Evolutionary conservation across 140 eudicot species (phyloP), one percentile per base, ranked within the genome.

Genomic region (Oenanthe javanica): DNA sequence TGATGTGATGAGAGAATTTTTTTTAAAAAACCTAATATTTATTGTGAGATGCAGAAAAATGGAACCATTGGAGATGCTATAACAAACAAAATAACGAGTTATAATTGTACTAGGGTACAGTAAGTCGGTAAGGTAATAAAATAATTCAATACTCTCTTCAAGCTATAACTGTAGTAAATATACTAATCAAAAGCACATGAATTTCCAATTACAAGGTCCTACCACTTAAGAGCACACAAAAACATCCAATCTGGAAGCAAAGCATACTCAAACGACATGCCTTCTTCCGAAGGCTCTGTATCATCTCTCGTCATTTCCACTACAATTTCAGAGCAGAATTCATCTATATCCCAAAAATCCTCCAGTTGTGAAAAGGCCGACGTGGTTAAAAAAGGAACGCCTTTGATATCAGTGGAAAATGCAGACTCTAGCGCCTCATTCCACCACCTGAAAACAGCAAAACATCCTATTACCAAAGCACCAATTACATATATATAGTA

Each of bases 231-330:
- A 18, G 96, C 86, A 50, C 87, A 84, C 77, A 86, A 87, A 82
- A 90, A 93, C 98, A 93, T 93, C 93, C 93, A 88, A 74, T 93
- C 96, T 4, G 92, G 80, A 72, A 93, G 57, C 92, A 93, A 86
- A 5, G 97, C 96, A 48, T 81, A 92, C 80, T 88, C 86, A 13
- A 87, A 84, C 45, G 42, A 74, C 27, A 23, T 51, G 10, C 48
- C 81, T 47, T 61, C 86, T 38, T 72, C 80, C 5, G 72, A 81
- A 81, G 81, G 81, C 36, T 80, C 81, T 42, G 63, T 72, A 4
- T 83, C 89, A 12, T 81, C 83, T n/a, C 84, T 85, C 66, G 83
- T 85, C 94, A 93, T 66, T 40, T 82, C 86, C 76, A 93, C 48
- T 74, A 88, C 71, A 79, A 93, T 88, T 76, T 93, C 96, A 36